Base-by-base conservation (phyloP, 2,329 filamentous ascomycete species). In the Coniochaeta hoffmannii region DNA sequence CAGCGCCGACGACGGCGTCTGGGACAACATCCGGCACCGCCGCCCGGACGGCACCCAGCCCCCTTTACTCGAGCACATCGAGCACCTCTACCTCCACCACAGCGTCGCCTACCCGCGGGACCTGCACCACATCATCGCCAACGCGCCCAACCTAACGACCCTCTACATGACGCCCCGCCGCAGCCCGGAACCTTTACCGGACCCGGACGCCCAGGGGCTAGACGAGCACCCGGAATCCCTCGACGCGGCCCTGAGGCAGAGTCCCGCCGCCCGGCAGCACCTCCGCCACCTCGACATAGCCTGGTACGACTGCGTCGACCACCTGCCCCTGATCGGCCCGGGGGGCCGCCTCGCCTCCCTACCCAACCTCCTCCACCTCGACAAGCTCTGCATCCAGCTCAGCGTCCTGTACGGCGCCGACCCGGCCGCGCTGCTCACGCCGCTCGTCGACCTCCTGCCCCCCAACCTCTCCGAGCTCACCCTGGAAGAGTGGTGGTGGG, bases 401-500 rank as follows among this genome's bases (percentile, higher is more conserved):
- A 59, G 53, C 15, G 44, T 62, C 17, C 50, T 66, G 32, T 65
- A 63, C 38, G 62, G 62, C 10, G 36, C 15, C 0, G 51, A 56
- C 1, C 56, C 58, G 1, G 53, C 54, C 1, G 55, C 55, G 30
- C 34, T 55, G 4, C 44, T 56, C 10, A 56, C 55, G 6, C 59
- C 59, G 14, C 56, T 66, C 1, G 53, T 56, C 17, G 59, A 60
- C 3, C 52, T 66, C 8, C 60, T 66, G 7, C 64, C 64, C 30
- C 61, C 62, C 1, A 61, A 62, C 41, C 57, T 66, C 6, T 57
- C 61, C 26, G 61, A 64, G 54, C 56, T 66, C 9, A 59, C 60
- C 4, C 60, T 66, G 35, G 63, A 65, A 41, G 64, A 66, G 55
- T 66, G 61, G 62, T 65, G 64, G 64, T 65, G 63, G 63, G 50